Base-by-base conservation (phyloP, 495 filamentous ascomycete species). In the Penicillium paxilli region DNA sequence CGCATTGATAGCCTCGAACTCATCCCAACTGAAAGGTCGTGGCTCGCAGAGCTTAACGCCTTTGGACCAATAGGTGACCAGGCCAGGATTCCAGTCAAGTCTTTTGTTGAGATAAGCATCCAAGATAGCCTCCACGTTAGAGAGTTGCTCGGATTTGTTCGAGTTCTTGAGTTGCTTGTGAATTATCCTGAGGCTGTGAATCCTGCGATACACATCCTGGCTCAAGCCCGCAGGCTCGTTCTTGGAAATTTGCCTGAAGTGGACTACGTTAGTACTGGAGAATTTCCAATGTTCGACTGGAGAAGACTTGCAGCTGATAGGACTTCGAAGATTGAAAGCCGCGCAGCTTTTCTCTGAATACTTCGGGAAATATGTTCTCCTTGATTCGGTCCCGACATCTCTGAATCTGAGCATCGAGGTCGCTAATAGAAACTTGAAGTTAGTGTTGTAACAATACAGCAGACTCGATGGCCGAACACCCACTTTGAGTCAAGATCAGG, bases 51-150 rank as follows among this genome's bases (percentile, higher is more conserved):
- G 22, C 37, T 49, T 37, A 2, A 20, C 35, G 1, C 52, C 52
- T 1, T 44, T 28, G 4, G 37, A 28, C 52, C 52, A 55, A 12
- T 49, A 55, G 5, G 52, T 55, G 23, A 55, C 24, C 11, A 49
- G 35, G 19, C 52, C 52, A 24, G 25, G 22, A 7, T 12, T 40
- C 49, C 49, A 51, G 1, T 32, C 23, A 23, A 51, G 24, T 42
- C 28, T 9, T 24, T 26, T 4, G 14, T 12, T 1, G 12, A 41
- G 35, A 51, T 42, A 42, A n/a, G 25, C 16, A 28, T 17, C 5
- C 21, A 14, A 8, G 16, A 37, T 37, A 6, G 33, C n/a, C 33
- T 37, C 5, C n/a, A 17, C 0, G 5, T 37, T 37, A 14, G 33
- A 14, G 16, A 17, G 12, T 16, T 37, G 33, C 10, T 37, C 10